Conservation (phyloP, 73 alveolate genomes). For the Stentor roeselii region DNA sequence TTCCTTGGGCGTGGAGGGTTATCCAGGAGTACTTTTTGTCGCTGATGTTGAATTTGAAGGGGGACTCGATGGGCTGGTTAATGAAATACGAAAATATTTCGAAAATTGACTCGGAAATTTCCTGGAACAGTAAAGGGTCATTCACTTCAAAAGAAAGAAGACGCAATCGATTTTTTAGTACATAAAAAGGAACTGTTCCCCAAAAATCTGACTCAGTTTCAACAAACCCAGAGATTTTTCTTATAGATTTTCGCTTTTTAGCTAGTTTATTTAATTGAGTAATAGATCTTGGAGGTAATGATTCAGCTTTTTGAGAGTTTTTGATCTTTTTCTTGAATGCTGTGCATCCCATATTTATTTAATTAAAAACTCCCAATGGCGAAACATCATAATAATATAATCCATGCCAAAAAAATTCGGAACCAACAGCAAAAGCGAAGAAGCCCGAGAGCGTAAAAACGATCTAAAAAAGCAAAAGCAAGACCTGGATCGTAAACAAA, state of each 20-base stretch:
- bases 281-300: too few species aligned
- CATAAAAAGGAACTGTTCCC: neutral
- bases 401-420: conserved; percentile 23
- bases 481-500: neutral
- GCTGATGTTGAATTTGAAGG: too few species aligned
- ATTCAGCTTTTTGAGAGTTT: too few species aligned
- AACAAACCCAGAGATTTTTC: too few species aligned
- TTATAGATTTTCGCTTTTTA: too few species aligned
- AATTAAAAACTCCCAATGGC: neutral
- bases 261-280: too few species aligned
- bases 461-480: neutral
- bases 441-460: neutral
- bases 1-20: neutral
- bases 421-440: conserved; percentile 11
- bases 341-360: too few species aligned
- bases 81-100: neutral
- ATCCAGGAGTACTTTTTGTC: neutral
- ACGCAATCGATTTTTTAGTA: neutral
- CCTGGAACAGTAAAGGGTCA: neutral
- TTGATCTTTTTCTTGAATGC: too few species aligned
- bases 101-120: neutral
- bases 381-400: neutral
- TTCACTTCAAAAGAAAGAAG: neutral
- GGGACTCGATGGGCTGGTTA: neutral
- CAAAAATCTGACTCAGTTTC: too few species aligned